Percentiles rank a stretch among this genome's conserved stretches.
These are phyloP conservation scores for Dactylella cylindrospora DNA, from an alignment of 2,329 filamentous ascomycete species.

Conservation along the genomic window DNA sequence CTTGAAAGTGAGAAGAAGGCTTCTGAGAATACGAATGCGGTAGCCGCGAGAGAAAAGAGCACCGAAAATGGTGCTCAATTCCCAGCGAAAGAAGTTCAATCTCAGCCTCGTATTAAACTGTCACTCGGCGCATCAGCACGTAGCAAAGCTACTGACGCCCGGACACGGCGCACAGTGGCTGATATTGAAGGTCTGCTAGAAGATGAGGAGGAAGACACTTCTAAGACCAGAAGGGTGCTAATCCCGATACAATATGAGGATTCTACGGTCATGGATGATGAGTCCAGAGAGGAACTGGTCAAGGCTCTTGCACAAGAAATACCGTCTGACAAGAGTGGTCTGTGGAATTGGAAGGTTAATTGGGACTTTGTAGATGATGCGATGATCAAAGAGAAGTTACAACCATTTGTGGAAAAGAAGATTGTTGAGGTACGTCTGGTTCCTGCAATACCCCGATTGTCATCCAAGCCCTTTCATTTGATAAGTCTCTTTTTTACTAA, in stretches of 20 bases:
- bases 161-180: slow-evolving; percentile 73
- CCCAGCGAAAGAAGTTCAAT: slow-evolving; percentile 49
- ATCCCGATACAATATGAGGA: slow-evolving; percentile 81
- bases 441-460: background rate
- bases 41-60: slow-evolving; percentile 20
- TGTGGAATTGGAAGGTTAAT: slow-evolving; percentile 90
- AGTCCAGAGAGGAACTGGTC: slow-evolving; percentile 73
- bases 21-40: slow-evolving; percentile 53
- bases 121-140: slow-evolving; percentile 87
- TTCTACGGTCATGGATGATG: slow-evolving; percentile 73
- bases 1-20: slow-evolving; percentile 67
- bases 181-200: slow-evolving; percentile 94
- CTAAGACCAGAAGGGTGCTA: slow-evolving; percentile 70
- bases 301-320: slow-evolving; percentile 85
- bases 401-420: slow-evolving; percentile 97
- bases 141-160: slow-evolving; percentile 60
- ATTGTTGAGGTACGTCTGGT: slow-evolving; percentile 67
- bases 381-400: slow-evolving; percentile 79
- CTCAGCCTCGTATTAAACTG: slow-evolving; percentile 68
- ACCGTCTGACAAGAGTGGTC: slow-evolving; percentile 76
- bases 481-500: background rate
- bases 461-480: background rate
- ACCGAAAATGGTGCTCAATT: slow-evolving; percentile 6
- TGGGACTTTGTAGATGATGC: slow-evolving; percentile 87
- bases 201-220: slow-evolving; percentile 83